Evolutionary conservation across 2,329 filamentous ascomycete genomes (phyloP).

Genomic region (Thelonectria olida): DNA sequence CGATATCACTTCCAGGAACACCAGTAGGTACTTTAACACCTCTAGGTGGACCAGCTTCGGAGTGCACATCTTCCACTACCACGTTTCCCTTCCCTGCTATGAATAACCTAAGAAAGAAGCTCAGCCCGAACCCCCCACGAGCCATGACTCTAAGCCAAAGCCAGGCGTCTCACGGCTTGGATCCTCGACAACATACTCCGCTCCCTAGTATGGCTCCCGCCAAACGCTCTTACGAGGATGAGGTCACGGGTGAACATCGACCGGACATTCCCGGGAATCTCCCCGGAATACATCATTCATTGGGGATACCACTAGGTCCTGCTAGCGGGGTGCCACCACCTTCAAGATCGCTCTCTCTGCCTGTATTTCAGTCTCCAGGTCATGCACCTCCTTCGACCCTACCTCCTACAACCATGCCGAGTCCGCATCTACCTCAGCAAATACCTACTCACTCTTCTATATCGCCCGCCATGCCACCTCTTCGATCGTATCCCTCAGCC

Average conservation of each 20-base stretch:
- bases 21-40: constrained; percentile 41
- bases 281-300: constrained; percentile 37
- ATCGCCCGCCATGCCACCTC: constrained; percentile 31
- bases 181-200: constrained; percentile 32
- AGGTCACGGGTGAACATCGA: constrained; percentile 39
- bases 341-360: constrained; percentile 49
- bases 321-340: constrained; percentile 37
- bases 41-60: constrained; percentile 43
- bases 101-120: constrained; percentile 40
- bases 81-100: constrained; percentile 44
- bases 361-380: constrained; percentile 38
- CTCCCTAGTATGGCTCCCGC: constrained; percentile 38
- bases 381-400: constrained; percentile 35
- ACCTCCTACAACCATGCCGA: constrained; percentile 30
- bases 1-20: constrained; percentile 47
- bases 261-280: too few species aligned
- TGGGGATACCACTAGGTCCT: constrained; percentile 34
- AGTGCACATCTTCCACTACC: constrained; percentile 43
- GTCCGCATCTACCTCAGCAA: constrained; percentile 26
- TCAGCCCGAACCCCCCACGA: constrained; percentile 45
- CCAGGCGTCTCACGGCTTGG: constrained; percentile 31
- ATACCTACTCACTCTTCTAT: constrained; percentile 33
- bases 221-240: constrained; percentile 46
- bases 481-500: constrained; percentile 34
- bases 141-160: constrained; percentile 41